A percentile compares a stretch with the other conserved stretches of the same genome.
phyloP scores from a whole-genome alignment of 2,329 filamentous ascomycete species.

The Lachnellula hyalina region DNA sequence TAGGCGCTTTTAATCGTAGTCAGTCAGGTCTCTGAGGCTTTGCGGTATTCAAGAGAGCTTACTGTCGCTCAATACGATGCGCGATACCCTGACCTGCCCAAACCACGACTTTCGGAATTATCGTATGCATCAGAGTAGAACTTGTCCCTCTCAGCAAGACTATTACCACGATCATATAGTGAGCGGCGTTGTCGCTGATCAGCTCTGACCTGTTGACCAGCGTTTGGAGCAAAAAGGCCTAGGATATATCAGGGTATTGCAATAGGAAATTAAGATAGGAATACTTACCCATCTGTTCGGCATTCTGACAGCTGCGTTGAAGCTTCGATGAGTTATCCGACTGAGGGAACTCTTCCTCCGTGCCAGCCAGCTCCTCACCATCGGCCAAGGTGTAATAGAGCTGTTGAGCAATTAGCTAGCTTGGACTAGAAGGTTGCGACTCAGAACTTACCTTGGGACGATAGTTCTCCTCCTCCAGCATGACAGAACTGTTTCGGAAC shows the following conservation, averaged over 20 bases:
- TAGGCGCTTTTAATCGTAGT: too few species aligned
- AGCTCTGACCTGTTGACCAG: constrained; percentile 65
- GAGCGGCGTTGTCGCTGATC: constrained; percentile 68
- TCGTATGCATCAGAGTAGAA: constrained; percentile 19
- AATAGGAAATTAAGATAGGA: neutral
- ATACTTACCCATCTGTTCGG: constrained; percentile 70
- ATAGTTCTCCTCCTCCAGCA: constrained; percentile 77
- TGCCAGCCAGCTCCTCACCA: constrained; percentile 57
- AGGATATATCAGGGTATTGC: constrained; percentile 7
- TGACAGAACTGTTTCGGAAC: constrained; percentile 94
- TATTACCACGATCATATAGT: constrained; percentile 76
- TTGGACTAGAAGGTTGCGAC: neutral
- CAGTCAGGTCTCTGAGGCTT: too few species aligned
- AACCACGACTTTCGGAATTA: constrained; percentile 1
- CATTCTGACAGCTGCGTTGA: constrained; percentile 81
- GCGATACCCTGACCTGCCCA: too few species aligned
- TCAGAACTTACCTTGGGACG: constrained; percentile 66
- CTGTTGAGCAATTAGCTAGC: constrained; percentile 42
- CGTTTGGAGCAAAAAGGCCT: constrained; percentile 78
- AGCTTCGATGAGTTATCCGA: constrained; percentile 85
- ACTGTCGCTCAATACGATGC: too few species aligned
- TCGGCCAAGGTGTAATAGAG: constrained; percentile 49
- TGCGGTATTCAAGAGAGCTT: too few species aligned
- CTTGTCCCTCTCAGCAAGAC: constrained; percentile 48
- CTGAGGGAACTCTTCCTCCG: constrained; percentile 69